Evolutionary conservation across 2,329 filamentous ascomycete genomes (phyloP).

Genomic region (Dactylellina cionopaga): DNA sequence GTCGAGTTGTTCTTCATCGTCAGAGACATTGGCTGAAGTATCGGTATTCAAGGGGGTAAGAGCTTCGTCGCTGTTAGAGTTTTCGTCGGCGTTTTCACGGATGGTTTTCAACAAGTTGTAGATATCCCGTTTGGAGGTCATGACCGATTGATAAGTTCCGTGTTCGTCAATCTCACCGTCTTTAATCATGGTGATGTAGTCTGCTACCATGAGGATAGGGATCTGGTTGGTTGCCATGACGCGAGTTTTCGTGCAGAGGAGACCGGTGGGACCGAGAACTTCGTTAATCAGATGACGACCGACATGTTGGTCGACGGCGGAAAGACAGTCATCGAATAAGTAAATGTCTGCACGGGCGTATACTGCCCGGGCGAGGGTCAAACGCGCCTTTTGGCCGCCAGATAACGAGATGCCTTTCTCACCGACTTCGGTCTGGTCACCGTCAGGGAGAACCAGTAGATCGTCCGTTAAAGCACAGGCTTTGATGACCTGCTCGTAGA

Average conservation of each 20-base stretch:
- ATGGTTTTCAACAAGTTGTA: conserved; percentile 76
- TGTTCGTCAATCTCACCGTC: conserved; percentile 85
- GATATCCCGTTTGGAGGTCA: conserved; percentile 93
- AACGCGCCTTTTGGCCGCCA: conserved; percentile 86
- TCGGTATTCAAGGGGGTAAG: conserved; percentile 66
- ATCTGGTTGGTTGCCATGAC: conserved; percentile 96
- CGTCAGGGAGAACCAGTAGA: conserved; percentile 90
- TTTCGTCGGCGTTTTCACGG: conserved; percentile 65
- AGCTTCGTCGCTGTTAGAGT: conserved; percentile 77
- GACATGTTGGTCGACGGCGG: conserved; percentile 97
- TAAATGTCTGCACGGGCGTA: conserved; percentile 98
- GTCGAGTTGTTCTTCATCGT: conserved; percentile 64
- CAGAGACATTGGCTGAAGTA: conserved; percentile 51
- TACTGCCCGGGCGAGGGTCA: conserved; percentile 90
- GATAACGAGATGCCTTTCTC: conserved; percentile 96
- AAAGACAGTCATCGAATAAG: conserved; percentile 90
- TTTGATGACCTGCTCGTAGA: conserved; percentile 91
- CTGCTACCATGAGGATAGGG: conserved; percentile 84
- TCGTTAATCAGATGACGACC: conserved; percentile 94
- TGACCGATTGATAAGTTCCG: conserved; percentile 88
- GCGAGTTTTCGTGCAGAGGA: conserved; percentile 85
- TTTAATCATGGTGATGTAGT: conserved; percentile 85
- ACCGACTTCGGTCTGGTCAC: conserved; percentile 94
- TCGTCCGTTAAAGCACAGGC: conserved; percentile 92
- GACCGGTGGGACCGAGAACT: conserved; percentile 84